phyloP scores from a whole-genome alignment of 768 basidiomycete genomes.

The Russula olivacea region DNA sequence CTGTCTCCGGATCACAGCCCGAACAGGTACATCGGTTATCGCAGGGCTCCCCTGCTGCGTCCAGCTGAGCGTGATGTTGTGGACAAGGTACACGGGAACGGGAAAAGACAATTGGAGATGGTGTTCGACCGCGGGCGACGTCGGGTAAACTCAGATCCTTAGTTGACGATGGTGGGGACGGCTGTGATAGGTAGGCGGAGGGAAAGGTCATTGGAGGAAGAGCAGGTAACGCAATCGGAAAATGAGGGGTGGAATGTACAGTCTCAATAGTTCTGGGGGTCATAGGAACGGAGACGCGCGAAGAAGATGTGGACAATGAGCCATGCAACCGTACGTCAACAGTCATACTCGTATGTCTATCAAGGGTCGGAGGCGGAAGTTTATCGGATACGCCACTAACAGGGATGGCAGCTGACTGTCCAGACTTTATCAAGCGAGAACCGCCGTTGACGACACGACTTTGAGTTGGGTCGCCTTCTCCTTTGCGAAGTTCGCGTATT shows the following conservation, averaged over 20 bases:
- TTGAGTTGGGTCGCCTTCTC: neutral
- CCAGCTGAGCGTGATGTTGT: neutral
- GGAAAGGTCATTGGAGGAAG: constrained; percentile 1
- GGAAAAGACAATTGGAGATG: constrained; percentile 23
- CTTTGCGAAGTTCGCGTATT: neutral
- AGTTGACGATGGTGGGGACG: constrained; percentile 1
- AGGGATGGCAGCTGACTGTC: neutral
- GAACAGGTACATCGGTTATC: neutral
- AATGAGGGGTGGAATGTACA: neutral
- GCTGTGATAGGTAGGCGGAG: neutral
- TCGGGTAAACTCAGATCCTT: neutral
- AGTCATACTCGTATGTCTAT: neutral
- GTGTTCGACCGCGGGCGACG: constrained; percentile 9
- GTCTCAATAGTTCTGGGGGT: neutral
- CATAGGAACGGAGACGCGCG: constrained; percentile 6
- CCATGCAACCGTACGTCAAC: constrained; percentile 7
- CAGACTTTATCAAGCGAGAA: neutral
- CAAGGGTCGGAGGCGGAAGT: neutral
- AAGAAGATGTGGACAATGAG: constrained; percentile 7
- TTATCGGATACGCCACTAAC: neutral
- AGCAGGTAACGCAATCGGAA: neutral
- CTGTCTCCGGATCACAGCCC: neutral
- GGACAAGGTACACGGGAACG: neutral
- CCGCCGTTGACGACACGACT: neutral
- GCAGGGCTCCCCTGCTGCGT: neutral